Base-by-base conservation (phyloP, 805 yeast species). In the Saccharomyces eubayanus region DNA sequence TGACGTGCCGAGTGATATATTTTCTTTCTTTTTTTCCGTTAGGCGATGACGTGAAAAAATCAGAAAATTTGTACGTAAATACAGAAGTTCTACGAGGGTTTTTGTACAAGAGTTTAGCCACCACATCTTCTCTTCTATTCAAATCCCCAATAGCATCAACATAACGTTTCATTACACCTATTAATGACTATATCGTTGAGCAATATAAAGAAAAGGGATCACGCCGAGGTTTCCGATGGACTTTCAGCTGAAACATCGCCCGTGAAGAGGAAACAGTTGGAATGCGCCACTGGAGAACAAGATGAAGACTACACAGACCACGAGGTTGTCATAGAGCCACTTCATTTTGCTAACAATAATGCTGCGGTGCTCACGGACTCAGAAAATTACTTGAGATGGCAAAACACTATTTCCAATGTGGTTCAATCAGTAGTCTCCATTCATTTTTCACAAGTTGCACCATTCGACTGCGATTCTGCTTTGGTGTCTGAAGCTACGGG, bases 401-500 rank as follows among this genome's bases (percentile, higher is more conserved):
- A 85, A 63, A 73, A 74, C 41, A 87, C 96, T 0, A 89, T 90
- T 50, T 83, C 88, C 49, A 78, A 78, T 51, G 96, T 90, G 2
- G 95, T 90, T 41, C 81, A 84, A 57, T 81, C 89, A 5, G 97
- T 90, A 24, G 97, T 91, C 2, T 87, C 96, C 0, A 84, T 91
- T 50, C 96, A 89, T 68, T 90, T 91, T 64, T 79, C 94, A 10
- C 94, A 87, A 68, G 89, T 88, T n/a, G 81, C 84, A 2, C 82
- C 84, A 57, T 91, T 91, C 66, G 97, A 91, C 63, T 85, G 94
- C 41, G 97, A 91, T 61, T 71, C 82, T 2, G 85, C 96, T 0
- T 69, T 84, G 47, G 89, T 85, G 28, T 82, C 88, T 52, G 96
- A 91, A 69, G 97, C 97, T n/a, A 89, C 97, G 0, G 97, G 97